phyloP scores from a whole-genome alignment of 2,329 filamentous ascomycete genomes.

The Xylaria sp. region DNA sequence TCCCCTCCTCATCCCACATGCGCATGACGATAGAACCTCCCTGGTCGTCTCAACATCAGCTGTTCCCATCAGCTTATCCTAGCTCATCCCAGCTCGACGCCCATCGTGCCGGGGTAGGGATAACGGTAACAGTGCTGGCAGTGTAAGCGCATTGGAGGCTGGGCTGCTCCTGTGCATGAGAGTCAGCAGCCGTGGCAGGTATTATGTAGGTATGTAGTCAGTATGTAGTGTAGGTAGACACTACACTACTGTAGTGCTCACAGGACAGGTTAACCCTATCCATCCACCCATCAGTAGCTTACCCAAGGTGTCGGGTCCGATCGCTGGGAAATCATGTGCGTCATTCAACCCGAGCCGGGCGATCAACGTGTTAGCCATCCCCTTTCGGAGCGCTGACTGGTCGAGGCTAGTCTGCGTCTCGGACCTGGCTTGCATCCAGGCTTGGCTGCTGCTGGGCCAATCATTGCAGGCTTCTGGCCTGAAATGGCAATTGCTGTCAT shows the following conservation, averaged over 20 bases:
- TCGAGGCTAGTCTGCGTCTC: slow-evolving; percentile 25
- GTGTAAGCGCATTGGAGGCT: neutral
- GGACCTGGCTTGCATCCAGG: slow-evolving; percentile 30
- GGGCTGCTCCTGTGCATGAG: neutral
- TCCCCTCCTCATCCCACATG: slow-evolving; percentile 8
- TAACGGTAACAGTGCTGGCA: neutral
- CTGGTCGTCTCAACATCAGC: slow-evolving; percentile 26
- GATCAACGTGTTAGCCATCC: slow-evolving; percentile 31
- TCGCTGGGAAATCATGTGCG: slow-evolving; percentile 30
- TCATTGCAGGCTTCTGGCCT: slow-evolving; percentile 41
- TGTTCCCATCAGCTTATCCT: slow-evolving; percentile 32
- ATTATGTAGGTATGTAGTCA: too few species aligned
- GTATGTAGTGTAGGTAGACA: neutral
- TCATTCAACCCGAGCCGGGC: slow-evolving; percentile 33
- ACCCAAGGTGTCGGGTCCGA: slow-evolving; percentile 38
- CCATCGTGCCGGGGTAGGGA: slow-evolving; percentile 17
- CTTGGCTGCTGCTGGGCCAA: slow-evolving; percentile 39
- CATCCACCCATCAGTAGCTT: slow-evolving; percentile 24
- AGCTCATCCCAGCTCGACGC: slow-evolving; percentile 29
- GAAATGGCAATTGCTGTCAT: slow-evolving; percentile 43
- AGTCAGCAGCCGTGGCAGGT: neutral
- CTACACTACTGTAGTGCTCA: neutral
- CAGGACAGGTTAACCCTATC: slow-evolving; percentile 3
- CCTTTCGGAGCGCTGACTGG: slow-evolving; percentile 29
- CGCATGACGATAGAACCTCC: slow-evolving; percentile 21